A percentile compares a stretch with the other conserved stretches of the same genome.
phyloP scores from a whole-genome alignment of 2,329 filamentous ascomycete species.

The Apiospora sp. region DNA sequence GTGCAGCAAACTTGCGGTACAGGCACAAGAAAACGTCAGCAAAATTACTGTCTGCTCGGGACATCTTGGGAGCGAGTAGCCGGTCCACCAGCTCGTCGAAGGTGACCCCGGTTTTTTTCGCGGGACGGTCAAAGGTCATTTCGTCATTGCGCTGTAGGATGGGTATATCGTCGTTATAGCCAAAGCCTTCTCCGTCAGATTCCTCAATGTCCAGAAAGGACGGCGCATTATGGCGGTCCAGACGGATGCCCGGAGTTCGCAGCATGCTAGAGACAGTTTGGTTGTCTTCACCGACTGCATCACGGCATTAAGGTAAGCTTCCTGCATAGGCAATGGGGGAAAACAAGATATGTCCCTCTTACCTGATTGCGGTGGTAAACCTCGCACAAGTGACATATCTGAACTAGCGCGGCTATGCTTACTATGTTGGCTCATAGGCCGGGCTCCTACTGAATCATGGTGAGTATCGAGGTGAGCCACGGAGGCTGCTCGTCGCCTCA shows the following conservation, averaged over 20 bases:
- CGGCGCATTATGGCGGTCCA: slow-evolving; percentile 55
- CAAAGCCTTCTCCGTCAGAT: slow-evolving; percentile 71
- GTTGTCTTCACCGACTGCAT: slow-evolving; percentile 55
- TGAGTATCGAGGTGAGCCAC: slow-evolving; percentile 67
- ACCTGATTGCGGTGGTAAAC: slow-evolving; percentile 57
- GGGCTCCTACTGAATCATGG: slow-evolving; percentile 53
- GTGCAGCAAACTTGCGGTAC: slow-evolving; percentile 92
- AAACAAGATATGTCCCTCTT: slow-evolving; percentile 50
- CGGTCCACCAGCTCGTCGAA: slow-evolving; percentile 84
- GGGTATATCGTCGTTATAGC: slow-evolving; percentile 72
- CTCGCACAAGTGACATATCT: slow-evolving; percentile 69
- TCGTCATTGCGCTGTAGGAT: slow-evolving; percentile 74
- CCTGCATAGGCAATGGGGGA: slow-evolving; percentile 56
- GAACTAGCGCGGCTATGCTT: slow-evolving; percentile 77
- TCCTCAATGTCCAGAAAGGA: slow-evolving; percentile 75
- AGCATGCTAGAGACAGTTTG: slow-evolving; percentile 58
- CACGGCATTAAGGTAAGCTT: slow-evolving; percentile 43
- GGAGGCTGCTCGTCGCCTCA: slow-evolving; percentile 66
- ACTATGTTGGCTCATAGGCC: slow-evolving; percentile 67
- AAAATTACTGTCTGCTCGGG: slow-evolving; percentile 89
- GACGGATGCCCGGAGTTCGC: slow-evolving; percentile 59
- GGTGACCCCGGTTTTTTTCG: slow-evolving; percentile 60
- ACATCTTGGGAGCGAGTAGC: slow-evolving; percentile 82
- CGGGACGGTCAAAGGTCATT: slow-evolving; percentile 60
- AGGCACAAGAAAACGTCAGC: slow-evolving; percentile 87